A percentile compares a stretch with the other conserved stretches of the same genome.
These are phyloP conservation scores for Cercospora sesami DNA, from an alignment of 2,329 filamentous ascomycete genomes.

Conservation along the genomic window DNA sequence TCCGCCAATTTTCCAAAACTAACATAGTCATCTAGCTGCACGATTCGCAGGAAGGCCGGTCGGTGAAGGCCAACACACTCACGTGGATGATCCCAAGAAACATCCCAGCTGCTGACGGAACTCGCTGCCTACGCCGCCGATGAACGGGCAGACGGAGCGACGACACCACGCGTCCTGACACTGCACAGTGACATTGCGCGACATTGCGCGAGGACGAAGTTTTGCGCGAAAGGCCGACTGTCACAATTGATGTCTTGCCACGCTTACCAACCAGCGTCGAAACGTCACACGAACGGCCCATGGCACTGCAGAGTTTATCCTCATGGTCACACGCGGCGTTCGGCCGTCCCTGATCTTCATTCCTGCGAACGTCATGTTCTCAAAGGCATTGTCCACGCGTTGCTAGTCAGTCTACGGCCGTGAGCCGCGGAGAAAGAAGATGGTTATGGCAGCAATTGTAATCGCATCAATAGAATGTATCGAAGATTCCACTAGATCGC, in stretches of 20 bases:
- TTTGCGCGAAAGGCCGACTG: slow-evolving; percentile 2
- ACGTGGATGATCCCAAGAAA: slow-evolving; percentile 8
- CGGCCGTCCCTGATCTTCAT: slow-evolving; percentile 4
- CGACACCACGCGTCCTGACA: background rate
- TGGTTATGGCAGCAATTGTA: background rate
- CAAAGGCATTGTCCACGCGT: background rate
- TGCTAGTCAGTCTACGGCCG: background rate
- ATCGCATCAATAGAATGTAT: background rate
- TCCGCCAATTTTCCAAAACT: slow-evolving; percentile 1
- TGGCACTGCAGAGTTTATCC: slow-evolving; percentile 5
- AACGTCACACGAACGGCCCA: background rate
- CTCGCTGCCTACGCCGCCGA: slow-evolving; percentile 4
- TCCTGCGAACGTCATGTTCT: slow-evolving; percentile 11
- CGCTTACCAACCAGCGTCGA: background rate
- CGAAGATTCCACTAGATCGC: background rate
- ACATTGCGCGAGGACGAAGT: background rate
- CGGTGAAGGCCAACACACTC: slow-evolving; percentile 17
- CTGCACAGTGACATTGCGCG: background rate
- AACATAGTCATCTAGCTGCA: slow-evolving; percentile 23
- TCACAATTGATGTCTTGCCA: background rate
- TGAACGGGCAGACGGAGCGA: background rate
- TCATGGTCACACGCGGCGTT: background rate
- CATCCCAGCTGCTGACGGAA: slow-evolving; percentile 20
- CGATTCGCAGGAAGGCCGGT: slow-evolving; percentile 28
- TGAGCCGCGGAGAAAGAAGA: background rate